A percentile compares a stretch with the other conserved stretches of the same genome.
These are phyloP conservation scores for Pterulicium gracile DNA, from an alignment of 1,284 basidiomycete genomes.

Conservation along the genomic window DNA sequence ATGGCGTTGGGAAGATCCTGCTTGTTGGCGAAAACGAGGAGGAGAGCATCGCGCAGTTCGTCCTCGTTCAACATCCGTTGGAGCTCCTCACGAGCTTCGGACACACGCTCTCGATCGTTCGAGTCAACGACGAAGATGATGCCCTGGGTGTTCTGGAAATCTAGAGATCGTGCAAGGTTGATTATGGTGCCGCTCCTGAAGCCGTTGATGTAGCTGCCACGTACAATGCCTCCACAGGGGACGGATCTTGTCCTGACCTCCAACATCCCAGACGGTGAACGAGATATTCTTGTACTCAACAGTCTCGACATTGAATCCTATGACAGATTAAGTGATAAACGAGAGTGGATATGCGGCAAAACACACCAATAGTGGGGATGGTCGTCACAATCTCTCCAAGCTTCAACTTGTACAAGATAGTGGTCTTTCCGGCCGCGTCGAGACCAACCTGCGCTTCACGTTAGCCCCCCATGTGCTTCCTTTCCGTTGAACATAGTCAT, in stretches of 20 bases:
- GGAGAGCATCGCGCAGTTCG: slow-evolving; percentile 95
- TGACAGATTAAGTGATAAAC: slow-evolving; percentile 16
- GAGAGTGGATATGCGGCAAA: slow-evolving; percentile 11
- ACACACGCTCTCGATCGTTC: slow-evolving; percentile 98
- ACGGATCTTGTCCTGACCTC: slow-evolving; percentile 98
- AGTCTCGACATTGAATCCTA: slow-evolving; percentile 98
- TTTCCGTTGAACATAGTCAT: slow-evolving; percentile 15
- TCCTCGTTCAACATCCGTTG: slow-evolving; percentile 99
- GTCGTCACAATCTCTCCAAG: slow-evolving; percentile 99
- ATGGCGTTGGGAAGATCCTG: slow-evolving; percentile 99
- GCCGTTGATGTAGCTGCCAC: slow-evolving; percentile 22
- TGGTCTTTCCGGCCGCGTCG: slow-evolving; percentile 96
- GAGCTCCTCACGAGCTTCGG: slow-evolving; percentile 97
- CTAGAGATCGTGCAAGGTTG: slow-evolving; percentile 30
- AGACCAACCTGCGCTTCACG: slow-evolving; percentile 67
- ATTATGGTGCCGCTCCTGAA: slow-evolving; percentile 6
- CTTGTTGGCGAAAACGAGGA: slow-evolving; percentile 99
- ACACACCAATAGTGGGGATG: slow-evolving; percentile 95
- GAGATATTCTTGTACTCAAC: slow-evolving; percentile 99
- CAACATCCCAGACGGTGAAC: slow-evolving; percentile 99
- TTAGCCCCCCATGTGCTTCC: slow-evolving; percentile 9
- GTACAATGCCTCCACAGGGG: slow-evolving; percentile 99
- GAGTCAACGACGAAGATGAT: slow-evolving; percentile 99
- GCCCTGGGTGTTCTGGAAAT: slow-evolving; percentile 99
- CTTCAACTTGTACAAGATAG: slow-evolving; percentile 98